Base-by-base conservation (phyloP, 2,329 filamentous ascomycete genomes). In the Talaromyces sp. region DNA sequence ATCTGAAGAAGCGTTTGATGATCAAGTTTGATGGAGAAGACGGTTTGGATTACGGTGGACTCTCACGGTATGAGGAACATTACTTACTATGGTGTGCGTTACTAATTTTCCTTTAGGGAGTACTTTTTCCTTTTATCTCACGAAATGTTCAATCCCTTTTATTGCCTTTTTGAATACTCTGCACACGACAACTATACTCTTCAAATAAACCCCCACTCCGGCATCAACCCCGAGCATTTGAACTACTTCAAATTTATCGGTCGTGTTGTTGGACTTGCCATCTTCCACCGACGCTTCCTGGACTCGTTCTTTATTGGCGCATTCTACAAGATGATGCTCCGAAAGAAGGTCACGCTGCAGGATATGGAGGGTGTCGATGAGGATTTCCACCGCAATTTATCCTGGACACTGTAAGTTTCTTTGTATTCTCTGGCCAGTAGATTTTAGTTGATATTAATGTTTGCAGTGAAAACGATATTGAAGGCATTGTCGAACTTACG, bases 171-270 rank as follows among this genome's bases (percentile, higher is more conserved):
- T 81, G 95, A 99, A 79, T 99, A 99, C 78, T 98, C 95, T 27
- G 95, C 95, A 43, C 95, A 99, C 81, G 95, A 99, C 86, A 99
- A 99, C 80, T 99, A 99, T 80, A 99, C 95, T 31, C 89, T 99
- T 59, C 95, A 99, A 79, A 99, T 99, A 81, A 99, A 99, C 80
- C 95, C 95, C 52, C 95, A 99, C 77, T 99, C 95, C 21, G 95
- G 95, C 65, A 98, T 99, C 78, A 99, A 99, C 77, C 95, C 95
- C 0, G 95, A 99, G 78, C 95, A 99, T 85, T 82, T 99, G 70
- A 98, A 97, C 75, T 99, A 98, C 80, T 99, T 99, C 86, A 98
- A 96, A 78, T 99, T 99, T 73, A 99, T 99, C 71, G 95, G 95
- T 55, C 91, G 95, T 62, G 95, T 99, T 29, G 95, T 99, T 62